These are phyloP conservation scores for Naganishia cerealis DNA, from an alignment of 1,284 basidiomycete species.

Conservation along the genomic window DNA sequence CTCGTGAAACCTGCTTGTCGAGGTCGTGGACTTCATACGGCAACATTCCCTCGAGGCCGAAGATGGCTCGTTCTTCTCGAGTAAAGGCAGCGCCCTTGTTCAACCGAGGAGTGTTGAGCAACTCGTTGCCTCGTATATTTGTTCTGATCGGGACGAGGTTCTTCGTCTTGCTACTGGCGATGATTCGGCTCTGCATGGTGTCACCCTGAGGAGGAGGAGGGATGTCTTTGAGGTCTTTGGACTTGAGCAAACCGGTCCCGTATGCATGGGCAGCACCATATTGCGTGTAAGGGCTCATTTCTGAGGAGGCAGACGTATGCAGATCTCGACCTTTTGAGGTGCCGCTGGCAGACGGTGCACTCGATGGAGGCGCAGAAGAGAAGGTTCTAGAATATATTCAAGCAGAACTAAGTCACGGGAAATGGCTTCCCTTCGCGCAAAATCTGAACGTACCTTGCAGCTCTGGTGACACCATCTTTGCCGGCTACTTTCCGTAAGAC, in stretches of 20 bases:
- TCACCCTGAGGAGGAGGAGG: constrained; percentile 25
- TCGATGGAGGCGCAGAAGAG: not conserved
- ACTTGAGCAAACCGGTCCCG: constrained; percentile 21
- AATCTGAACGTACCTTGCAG: constrained; percentile 6
- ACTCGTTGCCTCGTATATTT: constrained; percentile 60
- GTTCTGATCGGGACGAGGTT: constrained; percentile 37
- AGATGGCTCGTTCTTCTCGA: constrained; percentile 65
- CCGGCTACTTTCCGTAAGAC: constrained; percentile 14
- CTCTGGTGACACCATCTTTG: constrained; percentile 13
- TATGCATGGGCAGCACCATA: constrained; percentile 27
- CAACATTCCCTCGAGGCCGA: constrained; percentile 74
- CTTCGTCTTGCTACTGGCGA: constrained; percentile 34
- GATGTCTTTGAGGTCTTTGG: constrained; percentile 21
- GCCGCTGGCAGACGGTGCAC: constrained; percentile 1
- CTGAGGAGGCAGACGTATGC: constrained; percentile 13
- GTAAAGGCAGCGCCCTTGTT: constrained; percentile 68
- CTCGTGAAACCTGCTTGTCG: constrained; percentile 68
- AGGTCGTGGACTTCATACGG: constrained; percentile 72
- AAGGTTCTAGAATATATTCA: not conserved
- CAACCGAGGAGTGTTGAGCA: constrained; percentile 64
- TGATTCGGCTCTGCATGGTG: constrained; percentile 31
- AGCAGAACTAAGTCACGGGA: not conserved
- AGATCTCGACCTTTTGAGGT: constrained; percentile 20
- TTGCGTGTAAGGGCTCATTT: constrained; percentile 27
- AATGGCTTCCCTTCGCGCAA: not conserved